phyloP scores from a whole-genome alignment of 192 early-diverging fungal species.

The Coemansia sp. region DNA sequence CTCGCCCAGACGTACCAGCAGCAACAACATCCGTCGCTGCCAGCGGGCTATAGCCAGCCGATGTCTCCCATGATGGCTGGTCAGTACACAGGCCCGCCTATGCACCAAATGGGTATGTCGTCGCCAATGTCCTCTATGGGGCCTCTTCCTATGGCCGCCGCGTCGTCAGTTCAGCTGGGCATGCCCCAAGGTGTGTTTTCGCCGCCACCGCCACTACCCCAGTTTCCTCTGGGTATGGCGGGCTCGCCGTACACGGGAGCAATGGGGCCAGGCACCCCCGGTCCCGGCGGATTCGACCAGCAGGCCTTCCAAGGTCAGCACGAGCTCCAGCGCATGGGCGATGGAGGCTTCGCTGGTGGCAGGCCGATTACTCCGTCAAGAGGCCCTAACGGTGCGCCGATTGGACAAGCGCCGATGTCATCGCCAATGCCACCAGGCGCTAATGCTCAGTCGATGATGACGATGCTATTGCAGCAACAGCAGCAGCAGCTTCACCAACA shows the following conservation, averaged over 20 bases:
- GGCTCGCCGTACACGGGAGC: conserved; percentile 26
- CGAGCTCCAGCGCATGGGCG: not conserved
- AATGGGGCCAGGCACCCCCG: conserved; percentile 13
- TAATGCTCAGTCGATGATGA: conserved; percentile 52
- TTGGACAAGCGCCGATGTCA: conserved; percentile 15
- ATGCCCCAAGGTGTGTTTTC: conserved; percentile 11
- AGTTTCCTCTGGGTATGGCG: conserved; percentile 15
- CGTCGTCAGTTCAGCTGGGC: conserved; percentile 1
- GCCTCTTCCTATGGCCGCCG: conserved; percentile 7
- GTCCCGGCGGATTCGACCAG: not conserved
- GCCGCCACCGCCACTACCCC: conserved; percentile 8
- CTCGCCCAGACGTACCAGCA: conserved; percentile 39
- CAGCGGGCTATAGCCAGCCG: conserved; percentile 12
- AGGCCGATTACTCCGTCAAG: conserved; percentile 20
- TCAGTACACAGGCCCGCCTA: conserved; percentile 11
- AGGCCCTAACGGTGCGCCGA: conserved; percentile 5
- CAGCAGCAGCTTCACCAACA: conserved; percentile 37
- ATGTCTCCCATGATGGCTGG: conserved; percentile 20
- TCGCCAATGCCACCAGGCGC: conserved; percentile 27
- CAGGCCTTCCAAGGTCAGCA: conserved; percentile 13
- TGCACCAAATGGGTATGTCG: conserved; percentile 18
- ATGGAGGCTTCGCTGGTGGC: conserved; percentile 11
- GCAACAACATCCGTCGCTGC: conserved; percentile 24
- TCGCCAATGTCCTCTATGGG: conserved; percentile 30
- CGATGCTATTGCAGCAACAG: conserved; percentile 51